These are phyloP conservation scores for Moricandia moricandioides DNA, from an alignment of 345 rosid species.

Conservation along the genomic window DNA sequence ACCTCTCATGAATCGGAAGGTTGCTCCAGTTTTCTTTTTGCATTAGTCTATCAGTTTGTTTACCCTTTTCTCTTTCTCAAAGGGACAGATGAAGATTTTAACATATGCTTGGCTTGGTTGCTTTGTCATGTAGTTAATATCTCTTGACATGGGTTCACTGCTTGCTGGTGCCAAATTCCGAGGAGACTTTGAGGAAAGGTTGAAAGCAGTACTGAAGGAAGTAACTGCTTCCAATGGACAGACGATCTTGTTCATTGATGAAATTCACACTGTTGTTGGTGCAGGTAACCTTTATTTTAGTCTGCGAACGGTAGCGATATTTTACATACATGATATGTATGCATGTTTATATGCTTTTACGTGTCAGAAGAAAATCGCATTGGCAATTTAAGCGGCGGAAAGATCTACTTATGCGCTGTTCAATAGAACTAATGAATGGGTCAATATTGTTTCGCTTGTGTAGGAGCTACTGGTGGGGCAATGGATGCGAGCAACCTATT, in stretches of 20 bases:
- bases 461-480: slow-evolving; percentile 77
- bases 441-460: not conserved
- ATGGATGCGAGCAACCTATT: slow-evolving; percentile 95
- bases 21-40: not conserved
- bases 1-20: slow-evolving; percentile 57
- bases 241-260: slow-evolving; percentile 82
- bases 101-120: slow-evolving; percentile 1
- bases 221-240: slow-evolving; percentile 89
- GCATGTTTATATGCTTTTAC: not conserved
- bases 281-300: slow-evolving; percentile 53
- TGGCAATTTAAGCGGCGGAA: not conserved
- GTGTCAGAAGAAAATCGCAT: not conserved
- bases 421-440: not conserved
- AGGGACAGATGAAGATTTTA: not conserved
- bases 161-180: slow-evolving; percentile 88
- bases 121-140: slow-evolving; percentile 55
- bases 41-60: slow-evolving; percentile 19
- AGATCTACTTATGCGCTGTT: not conserved
- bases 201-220: slow-evolving; percentile 92
- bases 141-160: slow-evolving; percentile 86
- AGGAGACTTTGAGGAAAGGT: slow-evolving; percentile 81
- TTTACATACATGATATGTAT: too few species aligned
- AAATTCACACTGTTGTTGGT: slow-evolving; percentile 88
- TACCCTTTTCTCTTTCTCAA: not conserved
- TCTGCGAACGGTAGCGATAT: not conserved